Percentiles rank a stretch among this genome's conserved stretches.
Conservation (phyloP, 768 basidiomycete species). For the Phaffia tasmanica region DNA sequence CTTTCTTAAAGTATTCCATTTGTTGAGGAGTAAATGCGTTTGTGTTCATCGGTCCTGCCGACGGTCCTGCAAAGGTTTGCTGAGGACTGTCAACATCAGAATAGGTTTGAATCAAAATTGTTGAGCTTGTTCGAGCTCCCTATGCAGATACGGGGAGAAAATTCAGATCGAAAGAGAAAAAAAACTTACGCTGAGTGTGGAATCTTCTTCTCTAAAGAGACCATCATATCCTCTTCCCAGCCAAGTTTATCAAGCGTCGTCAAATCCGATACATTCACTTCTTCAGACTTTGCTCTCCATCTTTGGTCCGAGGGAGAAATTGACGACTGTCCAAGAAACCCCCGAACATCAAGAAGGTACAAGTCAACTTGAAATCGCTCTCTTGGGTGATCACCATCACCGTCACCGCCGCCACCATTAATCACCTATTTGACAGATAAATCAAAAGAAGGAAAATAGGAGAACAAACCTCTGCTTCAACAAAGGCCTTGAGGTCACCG, state of each 20-base stretch:
- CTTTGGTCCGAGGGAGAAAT: conserved; percentile 15
- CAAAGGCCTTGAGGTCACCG: conserved; percentile 12
- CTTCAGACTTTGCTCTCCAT: conserved; percentile 9
- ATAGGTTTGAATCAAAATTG: background rate
- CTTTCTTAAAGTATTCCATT: conserved; percentile 10
- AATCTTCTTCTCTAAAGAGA: conserved; percentile 7
- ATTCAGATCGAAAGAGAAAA: background rate
- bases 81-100: background rate
- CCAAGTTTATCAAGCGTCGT: conserved; percentile 21
- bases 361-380: background rate
- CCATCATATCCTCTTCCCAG: conserved; percentile 20
- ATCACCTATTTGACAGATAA: background rate
- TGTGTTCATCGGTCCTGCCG: background rate
- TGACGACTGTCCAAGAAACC: background rate
- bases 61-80: background rate
- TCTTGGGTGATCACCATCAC: no score
- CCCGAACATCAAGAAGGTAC: background rate
- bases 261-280: conserved; percentile 5
- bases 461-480: conserved; percentile 22
- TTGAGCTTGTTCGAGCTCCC: background rate
- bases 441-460: background rate
- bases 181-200: background rate
- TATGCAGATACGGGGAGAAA: background rate
- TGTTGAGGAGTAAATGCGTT: conserved; percentile 14
- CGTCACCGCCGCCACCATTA: no score